Conservation (phyloP, 306 rosid genomes). For the Vigna hirtella region DNA sequence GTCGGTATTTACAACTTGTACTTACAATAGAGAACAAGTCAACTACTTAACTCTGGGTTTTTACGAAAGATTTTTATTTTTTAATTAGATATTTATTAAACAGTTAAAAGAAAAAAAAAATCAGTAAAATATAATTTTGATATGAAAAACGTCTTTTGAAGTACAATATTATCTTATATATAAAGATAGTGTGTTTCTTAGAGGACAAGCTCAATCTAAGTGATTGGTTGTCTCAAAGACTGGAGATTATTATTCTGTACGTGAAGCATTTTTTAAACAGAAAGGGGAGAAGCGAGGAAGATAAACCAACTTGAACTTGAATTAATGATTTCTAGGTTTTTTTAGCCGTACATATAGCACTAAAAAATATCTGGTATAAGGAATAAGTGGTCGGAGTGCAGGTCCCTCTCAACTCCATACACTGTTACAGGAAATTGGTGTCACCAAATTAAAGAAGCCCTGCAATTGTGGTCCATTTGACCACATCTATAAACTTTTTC, state of each 20-base stretch:
- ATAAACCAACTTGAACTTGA: neutral
- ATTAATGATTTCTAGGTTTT: neutral
- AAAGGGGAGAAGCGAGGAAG: neutral
- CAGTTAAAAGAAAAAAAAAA: neutral
- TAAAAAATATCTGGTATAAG: conserved; percentile 32
- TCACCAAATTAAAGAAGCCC: neutral
- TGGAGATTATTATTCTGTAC: conserved; percentile 27
- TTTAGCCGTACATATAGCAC: neutral
- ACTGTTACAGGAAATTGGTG: neutral
- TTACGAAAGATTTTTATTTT: neutral
- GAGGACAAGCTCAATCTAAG: neutral
- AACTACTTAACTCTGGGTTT: neutral
- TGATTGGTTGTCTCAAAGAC: conserved; percentile 18
- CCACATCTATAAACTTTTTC: neutral
- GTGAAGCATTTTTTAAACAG: neutral
- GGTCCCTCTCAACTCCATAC: conserved; percentile 21
- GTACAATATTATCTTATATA: neutral
- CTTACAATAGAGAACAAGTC: neutral
- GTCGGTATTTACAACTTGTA: no score
- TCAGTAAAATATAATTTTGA: neutral
- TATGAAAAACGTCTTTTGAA: neutral
- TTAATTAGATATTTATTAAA: neutral
- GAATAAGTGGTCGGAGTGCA: conserved; percentile 11
- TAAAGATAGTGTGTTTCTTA: neutral
- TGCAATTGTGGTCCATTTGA: conserved; percentile 32